These are phyloP conservation scores for Acrocalymma vagum DNA, from an alignment of 2,329 filamentous ascomycete genomes.

Conservation along the genomic window DNA sequence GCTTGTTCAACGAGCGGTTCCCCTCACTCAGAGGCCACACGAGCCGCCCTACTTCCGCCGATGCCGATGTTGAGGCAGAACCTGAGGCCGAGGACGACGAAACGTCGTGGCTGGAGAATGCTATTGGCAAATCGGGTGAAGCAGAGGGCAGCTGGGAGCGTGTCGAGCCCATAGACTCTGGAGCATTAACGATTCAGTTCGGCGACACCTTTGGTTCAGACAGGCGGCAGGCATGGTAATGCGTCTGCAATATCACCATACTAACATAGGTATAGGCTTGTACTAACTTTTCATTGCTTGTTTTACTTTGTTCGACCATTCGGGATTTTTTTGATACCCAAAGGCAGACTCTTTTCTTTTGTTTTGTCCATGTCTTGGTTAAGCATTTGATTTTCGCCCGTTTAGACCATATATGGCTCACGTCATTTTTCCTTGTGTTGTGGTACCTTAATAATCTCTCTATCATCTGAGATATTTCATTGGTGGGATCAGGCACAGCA, in stretches of 20 bases:
- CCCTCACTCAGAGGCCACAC: slow-evolving; percentile 30
- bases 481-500: too few species aligned
- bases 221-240: slow-evolving; percentile 16
- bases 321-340: slow-evolving; percentile 37
- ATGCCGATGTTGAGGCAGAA: too few species aligned
- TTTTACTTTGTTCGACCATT: slow-evolving; percentile 22
- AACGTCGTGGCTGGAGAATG: slow-evolving; percentile 42
- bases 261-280: slow-evolving; percentile 16
- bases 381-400: slow-evolving; percentile 16
- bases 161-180: slow-evolving; percentile 39
- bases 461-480: too few species aligned
- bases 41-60: slow-evolving; percentile 31
- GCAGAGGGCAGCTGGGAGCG: slow-evolving; percentile 39
- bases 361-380: slow-evolving; percentile 11
- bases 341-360: slow-evolving; percentile 20
- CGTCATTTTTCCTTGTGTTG: too few species aligned
- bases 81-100: slow-evolving; percentile 41
- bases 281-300: slow-evolving; percentile 33
- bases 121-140: slow-evolving; percentile 33
- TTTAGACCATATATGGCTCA: too few species aligned
- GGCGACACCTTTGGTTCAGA: slow-evolving; percentile 37
- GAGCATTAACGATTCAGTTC: slow-evolving; percentile 48
- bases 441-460: too few species aligned
- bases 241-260: slow-evolving; percentile 4
- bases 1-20: slow-evolving; percentile 54